Evolutionary conservation across 768 basidiomycete genomes (phyloP).

Genomic region (Trichaptum fuscoviolaceum): DNA sequence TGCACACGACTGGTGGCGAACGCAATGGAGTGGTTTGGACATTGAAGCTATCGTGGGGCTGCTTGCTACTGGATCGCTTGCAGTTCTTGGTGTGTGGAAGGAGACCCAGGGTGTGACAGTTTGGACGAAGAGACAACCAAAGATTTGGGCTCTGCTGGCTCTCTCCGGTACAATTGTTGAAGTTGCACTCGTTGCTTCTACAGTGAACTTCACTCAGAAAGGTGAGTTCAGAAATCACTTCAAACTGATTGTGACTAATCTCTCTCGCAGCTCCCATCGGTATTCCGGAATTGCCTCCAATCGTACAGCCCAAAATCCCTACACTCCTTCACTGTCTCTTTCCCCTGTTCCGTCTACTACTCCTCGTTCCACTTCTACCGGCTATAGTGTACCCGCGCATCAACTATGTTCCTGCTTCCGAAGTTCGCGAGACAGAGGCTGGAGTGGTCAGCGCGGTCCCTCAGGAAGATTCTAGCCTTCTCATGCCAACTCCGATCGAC

Average conservation of each 20-base stretch:
- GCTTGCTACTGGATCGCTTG: slow-evolving; percentile 63
- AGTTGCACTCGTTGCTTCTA: slow-evolving; percentile 46
- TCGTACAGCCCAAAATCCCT: slow-evolving; percentile 23
- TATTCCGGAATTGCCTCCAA: slow-evolving; percentile 2
- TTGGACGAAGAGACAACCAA: slow-evolving; percentile 60
- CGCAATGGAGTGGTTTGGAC: slow-evolving; percentile 33
- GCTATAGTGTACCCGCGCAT: slow-evolving; percentile 61
- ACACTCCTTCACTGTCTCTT: slow-evolving; percentile 47
- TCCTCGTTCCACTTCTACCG: slow-evolving; percentile 55
- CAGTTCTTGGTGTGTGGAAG: slow-evolving; percentile 75
- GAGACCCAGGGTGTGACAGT: slow-evolving; percentile 65
- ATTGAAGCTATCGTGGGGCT: slow-evolving; percentile 52
- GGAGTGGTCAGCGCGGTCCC: slow-evolving; percentile 14
- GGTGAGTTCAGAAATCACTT: slow-evolving; percentile 15
- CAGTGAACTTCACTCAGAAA: slow-evolving; percentile 29
- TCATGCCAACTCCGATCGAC: slow-evolving; percentile 44
- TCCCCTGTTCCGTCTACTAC: slow-evolving; percentile 59
- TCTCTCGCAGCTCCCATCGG: slow-evolving; percentile 6
- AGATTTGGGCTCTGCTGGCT: slow-evolving; percentile 45
- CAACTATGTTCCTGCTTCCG: slow-evolving; percentile 49
- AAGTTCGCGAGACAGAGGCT: slow-evolving; percentile 25
- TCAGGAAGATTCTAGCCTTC: slow-evolving; percentile 43
- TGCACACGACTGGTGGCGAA: slow-evolving; percentile 53
- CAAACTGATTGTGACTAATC: slow-evolving; percentile 12
- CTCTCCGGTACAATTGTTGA: slow-evolving; percentile 57